These are phyloP conservation scores for Suillus sp. DNA, from an alignment of 768 basidiomycete species.

Conservation along the genomic window DNA sequence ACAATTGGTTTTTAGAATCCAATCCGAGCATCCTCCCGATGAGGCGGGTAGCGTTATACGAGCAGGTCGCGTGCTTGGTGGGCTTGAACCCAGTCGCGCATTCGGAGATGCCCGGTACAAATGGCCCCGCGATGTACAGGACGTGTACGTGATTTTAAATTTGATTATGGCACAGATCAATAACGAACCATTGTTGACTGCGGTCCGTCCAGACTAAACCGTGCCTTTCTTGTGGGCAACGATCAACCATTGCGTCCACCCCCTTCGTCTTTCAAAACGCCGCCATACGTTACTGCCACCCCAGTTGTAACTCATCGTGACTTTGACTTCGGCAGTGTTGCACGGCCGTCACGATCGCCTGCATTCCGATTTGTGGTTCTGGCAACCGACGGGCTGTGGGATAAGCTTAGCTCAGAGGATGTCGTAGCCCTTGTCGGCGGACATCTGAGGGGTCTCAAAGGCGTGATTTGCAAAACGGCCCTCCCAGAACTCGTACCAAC, in stretches of 20 bases:
- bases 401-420: constrained; percentile 75
- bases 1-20: constrained; percentile 52
- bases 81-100: constrained; percentile 82
- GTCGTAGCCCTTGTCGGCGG: constrained; percentile 87
- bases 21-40: constrained; percentile 78
- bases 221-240: constrained; percentile 69
- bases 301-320: constrained; percentile 83
- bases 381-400: constrained; percentile 87
- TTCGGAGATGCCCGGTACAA: constrained; percentile 93
- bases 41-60: constrained; percentile 75
- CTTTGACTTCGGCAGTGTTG: constrained; percentile 49
- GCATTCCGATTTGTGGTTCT: constrained; percentile 74
- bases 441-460: constrained; percentile 71
- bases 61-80: constrained; percentile 82
- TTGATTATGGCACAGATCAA: background rate
- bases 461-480: constrained; percentile 58
- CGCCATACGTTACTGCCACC: constrained; percentile 87
- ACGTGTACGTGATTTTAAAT: constrained; percentile 51
- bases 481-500: constrained; percentile 61
- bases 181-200: background rate
- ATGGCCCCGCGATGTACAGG: constrained; percentile 74
- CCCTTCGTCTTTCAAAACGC: constrained; percentile 72
- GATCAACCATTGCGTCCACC: constrained; percentile 58
- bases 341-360: constrained; percentile 23
- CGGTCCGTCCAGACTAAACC: constrained; percentile 47